Evolutionary conservation across 306 rosid genomes (phyloP), one percentile per base, ranked within the genome.

Genomic region (Trifolium pratense): DNA sequence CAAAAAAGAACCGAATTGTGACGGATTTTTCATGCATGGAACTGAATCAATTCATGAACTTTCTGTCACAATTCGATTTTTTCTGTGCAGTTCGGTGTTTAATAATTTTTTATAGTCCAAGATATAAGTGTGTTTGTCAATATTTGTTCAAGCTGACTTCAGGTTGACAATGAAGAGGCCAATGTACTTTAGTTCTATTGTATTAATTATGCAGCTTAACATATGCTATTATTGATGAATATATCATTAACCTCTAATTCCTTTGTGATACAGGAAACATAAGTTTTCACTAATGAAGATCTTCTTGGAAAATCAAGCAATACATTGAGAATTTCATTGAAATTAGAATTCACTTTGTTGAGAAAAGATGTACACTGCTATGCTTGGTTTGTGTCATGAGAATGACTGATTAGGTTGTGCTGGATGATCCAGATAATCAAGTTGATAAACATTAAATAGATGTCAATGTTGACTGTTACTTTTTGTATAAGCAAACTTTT

Each of bases 291-390:
- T 4, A 20, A 7, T 40, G 80, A 68, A 61, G 62, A 21, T 6
- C 58, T 5, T 10, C 0, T 7, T 52, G 63, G 53, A 25, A 42
- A n/a, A 1, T 26, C 43, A 36, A 66, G 42, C 78, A 72, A 12
- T 20, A 4, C 49, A 13, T 42, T 61, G 56, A 75, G 63, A 52
- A 31, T 56, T 76, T 73, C 36, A 31, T 23, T 31, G 67, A 67
- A 73, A 57, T 58, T 25, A 79, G 13, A 67, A 14, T 29, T 49
- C 26, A 37, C 60, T 79, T 48, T 51, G 68, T 60, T 61, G 71
- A 49, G 51, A 14, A 56, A 66, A 59, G 65, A 36, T 79, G 71
- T 46, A 58, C 73, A 57, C 18, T 65, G 36, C 68, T 72, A 43
- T 57, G 48, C 57, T 34, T 79, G 52, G 53, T 55, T 56, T 78